These are phyloP conservation scores for Xanthoceras sorbifolium DNA, from an alignment of 345 rosid species.

Conservation along the genomic window DNA sequence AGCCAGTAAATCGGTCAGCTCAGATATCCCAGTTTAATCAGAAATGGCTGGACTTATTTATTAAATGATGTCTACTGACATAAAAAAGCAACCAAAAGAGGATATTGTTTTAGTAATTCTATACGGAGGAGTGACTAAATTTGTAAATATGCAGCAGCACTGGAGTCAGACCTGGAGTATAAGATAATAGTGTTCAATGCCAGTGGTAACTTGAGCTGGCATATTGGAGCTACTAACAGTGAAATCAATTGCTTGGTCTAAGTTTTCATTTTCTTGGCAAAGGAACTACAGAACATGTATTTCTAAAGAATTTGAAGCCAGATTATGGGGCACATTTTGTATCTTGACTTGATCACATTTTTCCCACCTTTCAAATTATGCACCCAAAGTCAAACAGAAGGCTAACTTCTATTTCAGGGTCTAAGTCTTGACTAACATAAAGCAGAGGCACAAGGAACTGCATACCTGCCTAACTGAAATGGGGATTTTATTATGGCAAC, in stretches of 20 bases:
- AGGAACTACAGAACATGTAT: neutral
- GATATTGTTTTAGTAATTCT: constrained; percentile 3
- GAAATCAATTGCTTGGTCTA: neutral
- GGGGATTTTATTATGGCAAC: constrained; percentile 83
- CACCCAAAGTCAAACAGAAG: constrained; percentile 3
- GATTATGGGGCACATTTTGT: neutral
- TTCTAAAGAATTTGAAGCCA: neutral
- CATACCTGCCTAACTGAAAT: constrained; percentile 87
- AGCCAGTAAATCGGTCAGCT: neutral
- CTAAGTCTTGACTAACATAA: neutral
- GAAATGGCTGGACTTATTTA: neutral
- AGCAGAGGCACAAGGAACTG: constrained; percentile 14
- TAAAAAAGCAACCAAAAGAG: neutral
- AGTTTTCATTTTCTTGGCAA: neutral
- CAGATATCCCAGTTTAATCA: neutral
- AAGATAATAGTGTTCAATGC: neutral
- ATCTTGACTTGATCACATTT: neutral
- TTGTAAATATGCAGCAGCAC: neutral
- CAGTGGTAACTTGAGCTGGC: neutral
- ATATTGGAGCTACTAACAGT: neutral
- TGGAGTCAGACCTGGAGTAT: neutral
- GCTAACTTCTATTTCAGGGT: neutral
- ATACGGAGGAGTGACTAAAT: neutral
- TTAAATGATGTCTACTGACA: neutral
- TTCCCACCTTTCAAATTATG: neutral